Base-by-base conservation (phyloP, 2,329 filamentous ascomycete genomes). In the Septoria petroselini region DNA sequence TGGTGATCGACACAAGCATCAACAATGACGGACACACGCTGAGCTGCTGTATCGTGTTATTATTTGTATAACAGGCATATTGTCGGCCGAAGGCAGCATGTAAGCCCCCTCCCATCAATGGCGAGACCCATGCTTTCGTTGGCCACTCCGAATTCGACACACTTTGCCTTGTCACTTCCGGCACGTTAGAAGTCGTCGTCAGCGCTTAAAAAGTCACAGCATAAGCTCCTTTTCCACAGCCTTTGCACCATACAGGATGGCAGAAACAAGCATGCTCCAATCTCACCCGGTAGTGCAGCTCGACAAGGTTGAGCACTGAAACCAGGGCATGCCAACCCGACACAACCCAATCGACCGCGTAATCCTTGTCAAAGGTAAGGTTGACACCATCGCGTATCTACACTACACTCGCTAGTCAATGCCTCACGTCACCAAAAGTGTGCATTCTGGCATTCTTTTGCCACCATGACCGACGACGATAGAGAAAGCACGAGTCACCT, bases 301-400 rank as follows among this genome's bases (percentile, higher is more conserved):
- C 34, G 17, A 21, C 34, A 38, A 38, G 34, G 34, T 38, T 38
- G 21, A 19, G 34, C 12, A 19, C 34, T 27, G 34, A 38, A 38
- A 38, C 34, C 17, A 7, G 15, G n/a, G 7, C 15, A 15, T 19
- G 17, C 2, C 15, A 19, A 18, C 19, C 19, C 12, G 7, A 19
- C 14, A 19, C 21, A 6, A 8, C 34, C 34, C 17, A 38, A 17
- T 38, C 11, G 12, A 12, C 9, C 34, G 12, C 34, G 14, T 14
- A 38, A 38, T 18, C 34, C 34, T 18, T 18, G 34, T 38, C 17
- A 12, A 38, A 12, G 15, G 17, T 18, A 18, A 38, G 34, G 17
- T 38, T 38, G 34, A 38, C 14, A 19, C 23, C 5, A 27, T 27
- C 23, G 23, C 23, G 23, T 18, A 38, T 19, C 6, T 17, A 8